Evolutionary conservation across 1,284 basidiomycete genomes (phyloP), one percentile per base, ranked within the genome.

Genomic region (Cryptococcus sp.): DNA sequence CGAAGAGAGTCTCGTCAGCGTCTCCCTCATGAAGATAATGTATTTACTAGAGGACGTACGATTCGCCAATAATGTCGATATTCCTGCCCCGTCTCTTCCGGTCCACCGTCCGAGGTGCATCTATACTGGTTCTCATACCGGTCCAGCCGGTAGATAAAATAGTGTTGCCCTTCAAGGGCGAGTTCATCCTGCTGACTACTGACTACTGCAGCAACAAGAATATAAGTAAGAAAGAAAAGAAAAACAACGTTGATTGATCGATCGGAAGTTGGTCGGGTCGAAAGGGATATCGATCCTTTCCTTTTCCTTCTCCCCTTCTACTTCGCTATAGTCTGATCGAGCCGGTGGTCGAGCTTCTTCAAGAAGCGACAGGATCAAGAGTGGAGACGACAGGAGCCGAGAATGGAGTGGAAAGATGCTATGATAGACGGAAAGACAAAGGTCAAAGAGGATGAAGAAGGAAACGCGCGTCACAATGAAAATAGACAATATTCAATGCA

Each of bases 61-160:
- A 68, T 48, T 56, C 25, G 23, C 52, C 61, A 20, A 73, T 68
- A 7, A 70, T 56, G 52, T 76, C 74, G 1, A 69, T 60, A 16
- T 61, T 64, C n/a, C 71, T 58, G 17, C 71, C 72, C 44, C 64
- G 61, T 39, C 73, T 62, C 39, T 67, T 68, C 47, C 73, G 61
- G 54, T 75, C 71, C 5, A 64, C 60, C 15, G 70, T 70, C 20
- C 56, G 60, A 1, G 67, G 68, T 11, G 62, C 61, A 45, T 72
- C 68, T 47, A 59, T 56, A 23, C 49, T 35, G 27, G 17, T 38
- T 13, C 44, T 27, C 38, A 46, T 42, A 49, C 57, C 70, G 69
- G 70, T 57, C 70, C 70, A 70, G 70, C 69, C 69, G 67, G 63
- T 47, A 25, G 47, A 52, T 23, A 44, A 17, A 31, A 10, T 19